Base-by-base conservation (phyloP, 1,284 basidiomycete species). In the Inonotus obliquus region DNA sequence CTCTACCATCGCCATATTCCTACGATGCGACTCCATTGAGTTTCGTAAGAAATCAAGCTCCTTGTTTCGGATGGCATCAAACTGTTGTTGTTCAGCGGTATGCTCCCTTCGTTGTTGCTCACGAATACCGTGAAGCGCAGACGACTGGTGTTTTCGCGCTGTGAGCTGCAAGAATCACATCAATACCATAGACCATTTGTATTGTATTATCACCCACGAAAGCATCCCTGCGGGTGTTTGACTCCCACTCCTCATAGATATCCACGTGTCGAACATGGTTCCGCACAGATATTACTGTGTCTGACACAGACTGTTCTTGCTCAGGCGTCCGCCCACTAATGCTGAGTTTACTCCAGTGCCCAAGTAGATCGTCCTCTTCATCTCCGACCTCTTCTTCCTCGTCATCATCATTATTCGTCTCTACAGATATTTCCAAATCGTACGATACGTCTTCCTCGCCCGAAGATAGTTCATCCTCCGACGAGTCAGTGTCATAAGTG, bases 191-290 rank as follows among this genome's bases (percentile, higher is more conserved):
- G 21, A 13, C 13, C 21, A n/a, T 23, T 35, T 27, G 10, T 4
- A n/a, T 29, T 19, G 13, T 17, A 11, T 27, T 17, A 25, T 35
- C 5, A 80, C 86, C 65, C 69, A 91, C 89, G 67, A 87, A 83
- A 14, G 89, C 85, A 64, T 91, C 88, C 66, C 79, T 82, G 38
- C 82, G 78, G 29, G 84, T 82, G 66, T 84, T 76, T 63, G 79
- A 80, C 73, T 89, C 84, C 89, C 88, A 91, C 67, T 91, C 87
- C 73, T 90, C 87, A 65, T 89, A 90, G 19, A 85, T 85, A 67
- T 91, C 89, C 61, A 83, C 76, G 75, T 91, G 80, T 60, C 81
- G 79, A 14, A 83, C 80, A 19, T 82, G 81, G 39, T 87, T 76
- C 21, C 87, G 81, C 63, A 91, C 88, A 7, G 87, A 81, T 4